Evolutionary conservation across 2,329 filamentous ascomycete genomes (phyloP).

Genomic region (Pestalotiopsis sp.): DNA sequence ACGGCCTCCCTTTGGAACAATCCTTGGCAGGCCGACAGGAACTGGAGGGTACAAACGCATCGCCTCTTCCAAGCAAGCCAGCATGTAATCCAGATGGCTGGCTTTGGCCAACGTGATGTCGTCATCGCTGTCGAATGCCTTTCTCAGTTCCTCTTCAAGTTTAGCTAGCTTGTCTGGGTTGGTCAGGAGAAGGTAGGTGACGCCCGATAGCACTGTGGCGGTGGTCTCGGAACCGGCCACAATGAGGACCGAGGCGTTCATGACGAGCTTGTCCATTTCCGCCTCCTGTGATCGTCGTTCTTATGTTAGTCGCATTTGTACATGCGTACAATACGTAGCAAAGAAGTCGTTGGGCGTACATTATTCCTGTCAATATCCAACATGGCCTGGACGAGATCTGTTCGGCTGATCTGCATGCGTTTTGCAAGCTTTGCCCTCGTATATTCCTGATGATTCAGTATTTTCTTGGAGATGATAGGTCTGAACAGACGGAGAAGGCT

Average conservation of each 20-base stretch:
- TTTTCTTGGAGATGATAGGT: neutral
- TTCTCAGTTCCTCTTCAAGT: slow-evolving; percentile 38
- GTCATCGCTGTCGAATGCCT: slow-evolving; percentile 31
- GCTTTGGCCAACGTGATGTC: slow-evolving; percentile 37
- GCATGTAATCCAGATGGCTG: slow-evolving; percentile 34
- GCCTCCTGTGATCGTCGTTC: neutral
- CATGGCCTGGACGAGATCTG: slow-evolving; percentile 22
- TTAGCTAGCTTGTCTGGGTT: slow-evolving; percentile 27
- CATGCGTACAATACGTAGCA: neutral
- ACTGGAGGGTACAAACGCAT: slow-evolving; percentile 39
- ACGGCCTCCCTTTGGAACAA: slow-evolving; percentile 17
- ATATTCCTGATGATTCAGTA: neutral
- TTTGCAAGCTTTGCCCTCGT: slow-evolving; percentile 4
- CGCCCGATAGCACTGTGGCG: slow-evolving; percentile 40
- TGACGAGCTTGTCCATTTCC: slow-evolving; percentile 1
- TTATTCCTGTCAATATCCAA: slow-evolving; percentile 11
- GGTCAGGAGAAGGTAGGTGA: slow-evolving; percentile 39
- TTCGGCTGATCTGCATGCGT: slow-evolving; percentile 12
- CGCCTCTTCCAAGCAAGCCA: slow-evolving; percentile 39
- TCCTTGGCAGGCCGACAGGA: slow-evolving; percentile 18
- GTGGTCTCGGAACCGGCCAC: slow-evolving; percentile 45
- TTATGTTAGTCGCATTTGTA: neutral
- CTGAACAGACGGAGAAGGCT: neutral
- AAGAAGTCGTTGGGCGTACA: neutral
- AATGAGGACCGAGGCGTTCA: slow-evolving; percentile 11